Conservation (phyloP, 345 rosid species). For the Brassica cretica region DNA sequence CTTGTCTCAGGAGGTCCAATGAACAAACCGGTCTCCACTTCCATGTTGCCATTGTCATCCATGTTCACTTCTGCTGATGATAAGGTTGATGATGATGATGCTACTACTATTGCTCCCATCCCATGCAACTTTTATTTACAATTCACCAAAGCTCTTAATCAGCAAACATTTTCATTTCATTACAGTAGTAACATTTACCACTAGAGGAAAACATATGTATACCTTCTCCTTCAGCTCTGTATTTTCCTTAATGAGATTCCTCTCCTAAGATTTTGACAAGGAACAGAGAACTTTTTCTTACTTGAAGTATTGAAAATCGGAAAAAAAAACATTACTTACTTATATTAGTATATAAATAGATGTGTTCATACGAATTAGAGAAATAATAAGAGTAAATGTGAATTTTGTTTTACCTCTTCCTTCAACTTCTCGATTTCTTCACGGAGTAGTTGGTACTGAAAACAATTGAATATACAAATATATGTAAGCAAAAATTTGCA, state of each 20-base stretch:
- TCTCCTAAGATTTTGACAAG: slow-evolving; percentile 50
- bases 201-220: not conserved
- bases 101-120: slow-evolving; percentile 18
- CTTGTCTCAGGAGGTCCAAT: slow-evolving; percentile 66
- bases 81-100: slow-evolving; percentile 14
- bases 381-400: not conserved
- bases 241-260: slow-evolving; percentile 52
- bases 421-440: slow-evolving; percentile 68
- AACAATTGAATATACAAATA: slow-evolving; percentile 1
- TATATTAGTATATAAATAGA: not conserved
- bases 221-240: slow-evolving; percentile 55
- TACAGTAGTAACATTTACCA: not conserved
- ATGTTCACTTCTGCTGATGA: slow-evolving; percentile 31
- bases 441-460: slow-evolving; percentile 59
- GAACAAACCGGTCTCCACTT: slow-evolving; percentile 69
- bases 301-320: not conserved
- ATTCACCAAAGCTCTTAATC: slow-evolving; percentile 13
- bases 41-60: slow-evolving; percentile 27
- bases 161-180: not conserved
- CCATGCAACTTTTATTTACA: slow-evolving; percentile 36
- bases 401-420: slow-evolving; percentile 65
- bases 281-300: not conserved
- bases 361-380: not conserved
- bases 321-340: too few relatives aligned
- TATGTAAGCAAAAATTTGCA: not conserved